phyloP scores from a whole-genome alignment of 164 flowering plant species.

The Nymphaea colorata region DNA sequence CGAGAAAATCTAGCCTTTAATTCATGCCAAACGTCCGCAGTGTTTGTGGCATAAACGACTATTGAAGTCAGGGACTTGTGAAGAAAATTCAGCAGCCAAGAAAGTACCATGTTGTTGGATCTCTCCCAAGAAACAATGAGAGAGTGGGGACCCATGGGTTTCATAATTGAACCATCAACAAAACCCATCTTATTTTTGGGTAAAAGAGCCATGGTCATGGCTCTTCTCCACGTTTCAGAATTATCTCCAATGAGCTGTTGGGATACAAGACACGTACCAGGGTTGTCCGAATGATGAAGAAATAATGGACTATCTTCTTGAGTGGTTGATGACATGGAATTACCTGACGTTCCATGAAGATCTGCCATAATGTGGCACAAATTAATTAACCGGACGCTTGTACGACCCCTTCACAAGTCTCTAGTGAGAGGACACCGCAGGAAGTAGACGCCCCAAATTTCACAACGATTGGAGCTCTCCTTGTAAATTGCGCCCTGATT shows the following conservation, averaged over 20 bases:
- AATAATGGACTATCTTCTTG: neutral
- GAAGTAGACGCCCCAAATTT: too few species aligned
- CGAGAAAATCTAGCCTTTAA: too few species aligned
- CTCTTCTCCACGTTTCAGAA: neutral
- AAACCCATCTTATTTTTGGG: slow-evolving; percentile 1
- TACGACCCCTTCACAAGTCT: too few species aligned
- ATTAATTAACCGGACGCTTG: too few species aligned
- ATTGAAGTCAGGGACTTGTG: too few species aligned
- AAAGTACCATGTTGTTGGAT: neutral
- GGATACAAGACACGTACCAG: neutral
- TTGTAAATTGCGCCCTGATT: too few species aligned
- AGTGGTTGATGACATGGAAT: neutral
- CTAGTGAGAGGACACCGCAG: too few species aligned
- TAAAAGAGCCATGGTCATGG: neutral
- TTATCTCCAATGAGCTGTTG: neutral
- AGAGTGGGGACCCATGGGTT: neutral
- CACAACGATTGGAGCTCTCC: too few species aligned
- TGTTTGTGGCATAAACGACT: too few species aligned
- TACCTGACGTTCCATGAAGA: too few species aligned
- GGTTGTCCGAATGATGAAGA: slow-evolving; percentile 2
- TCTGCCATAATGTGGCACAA: too few species aligned
- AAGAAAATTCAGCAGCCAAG: neutral
- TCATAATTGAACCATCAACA: neutral
- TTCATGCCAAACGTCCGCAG: too few species aligned
- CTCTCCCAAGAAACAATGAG: neutral